Percentiles rank a stretch among this genome's conserved stretches.
Conservation (phyloP, 768 basidiomycete species). For the Nidularia sp. region DNA sequence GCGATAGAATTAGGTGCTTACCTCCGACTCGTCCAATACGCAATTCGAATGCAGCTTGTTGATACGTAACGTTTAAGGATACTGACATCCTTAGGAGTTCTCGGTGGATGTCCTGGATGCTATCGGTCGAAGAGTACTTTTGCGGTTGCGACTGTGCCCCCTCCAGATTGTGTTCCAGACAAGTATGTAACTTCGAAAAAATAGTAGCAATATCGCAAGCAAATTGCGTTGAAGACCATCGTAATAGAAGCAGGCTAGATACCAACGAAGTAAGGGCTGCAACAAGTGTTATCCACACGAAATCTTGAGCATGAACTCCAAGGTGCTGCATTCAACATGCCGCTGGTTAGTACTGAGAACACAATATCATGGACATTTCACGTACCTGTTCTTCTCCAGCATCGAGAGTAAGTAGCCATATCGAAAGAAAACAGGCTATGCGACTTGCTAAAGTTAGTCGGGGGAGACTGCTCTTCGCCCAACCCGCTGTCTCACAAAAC, state of each 20-base stretch:
- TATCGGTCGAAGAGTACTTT: not conserved
- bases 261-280: conserved; percentile 32
- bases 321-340: conserved; percentile 10
- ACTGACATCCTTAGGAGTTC: conserved; percentile 29
- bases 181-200: conserved; percentile 26
- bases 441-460: conserved; percentile 38
- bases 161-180: conserved; percentile 24
- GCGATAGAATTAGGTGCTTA: conserved; percentile 8
- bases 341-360: not conserved
- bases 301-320: conserved; percentile 24
- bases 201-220: conserved; percentile 30
- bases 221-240: conserved; percentile 39
- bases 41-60: conserved; percentile 42
- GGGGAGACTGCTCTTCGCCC: conserved; percentile 39
- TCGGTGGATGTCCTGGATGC: not conserved
- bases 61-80: conserved; percentile 34
- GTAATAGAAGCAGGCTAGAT: conserved; percentile 30
- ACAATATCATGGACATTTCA: not conserved
- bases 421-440: conserved; percentile 42
- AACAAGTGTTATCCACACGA: conserved; percentile 33
- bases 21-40: conserved; percentile 39
- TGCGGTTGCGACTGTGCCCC: conserved; percentile 3
- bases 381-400: conserved; percentile 26
- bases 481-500: conserved; percentile 11
- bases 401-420: conserved; percentile 39